These are phyloP conservation scores for Penicillium psychrofluorescens DNA, from an alignment of 495 filamentous ascomycete genomes.

Conservation along the genomic window DNA sequence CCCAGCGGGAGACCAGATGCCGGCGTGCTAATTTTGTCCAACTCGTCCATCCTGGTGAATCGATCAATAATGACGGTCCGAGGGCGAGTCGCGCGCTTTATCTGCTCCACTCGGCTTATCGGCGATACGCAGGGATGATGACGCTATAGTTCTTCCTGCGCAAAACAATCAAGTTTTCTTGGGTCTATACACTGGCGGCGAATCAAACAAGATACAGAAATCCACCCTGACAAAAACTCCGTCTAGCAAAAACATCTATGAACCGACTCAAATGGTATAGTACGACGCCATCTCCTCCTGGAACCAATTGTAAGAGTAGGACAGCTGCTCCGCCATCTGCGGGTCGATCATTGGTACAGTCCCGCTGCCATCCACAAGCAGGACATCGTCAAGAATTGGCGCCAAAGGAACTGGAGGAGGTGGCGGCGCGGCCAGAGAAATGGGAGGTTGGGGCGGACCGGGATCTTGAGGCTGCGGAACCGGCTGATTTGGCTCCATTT, in stretches of 20 bases:
- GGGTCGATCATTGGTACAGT: slow-evolving; percentile 31
- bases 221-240: no score
- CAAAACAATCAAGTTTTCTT: no score
- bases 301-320: slow-evolving; percentile 39
- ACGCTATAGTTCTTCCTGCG: no score
- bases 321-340: slow-evolving; percentile 35
- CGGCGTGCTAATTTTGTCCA: slow-evolving; percentile 7
- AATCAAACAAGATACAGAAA: no score
- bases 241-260: neutral
- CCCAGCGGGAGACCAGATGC: slow-evolving; percentile 19
- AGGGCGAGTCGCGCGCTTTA: neutral
- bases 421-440: slow-evolving; percentile 16
- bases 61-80: neutral
- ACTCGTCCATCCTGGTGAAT: slow-evolving; percentile 4
- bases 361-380: slow-evolving; percentile 30
- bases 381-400: slow-evolving; percentile 35
- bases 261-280: slow-evolving; percentile 30
- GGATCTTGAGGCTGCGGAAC: slow-evolving; percentile 17
- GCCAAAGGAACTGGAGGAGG: slow-evolving; percentile 34
- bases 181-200: no score
- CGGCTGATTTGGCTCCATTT: slow-evolving; percentile 12
- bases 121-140: neutral
- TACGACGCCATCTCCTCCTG: slow-evolving; percentile 39
- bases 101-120: neutral
- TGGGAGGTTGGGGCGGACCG: slow-evolving; percentile 14